A percentile compares a stretch with the other conserved stretches of the same genome.
Evolutionary conservation across 345 rosid species (phyloP).

Genomic region (Streptanthus diversifolius): DNA sequence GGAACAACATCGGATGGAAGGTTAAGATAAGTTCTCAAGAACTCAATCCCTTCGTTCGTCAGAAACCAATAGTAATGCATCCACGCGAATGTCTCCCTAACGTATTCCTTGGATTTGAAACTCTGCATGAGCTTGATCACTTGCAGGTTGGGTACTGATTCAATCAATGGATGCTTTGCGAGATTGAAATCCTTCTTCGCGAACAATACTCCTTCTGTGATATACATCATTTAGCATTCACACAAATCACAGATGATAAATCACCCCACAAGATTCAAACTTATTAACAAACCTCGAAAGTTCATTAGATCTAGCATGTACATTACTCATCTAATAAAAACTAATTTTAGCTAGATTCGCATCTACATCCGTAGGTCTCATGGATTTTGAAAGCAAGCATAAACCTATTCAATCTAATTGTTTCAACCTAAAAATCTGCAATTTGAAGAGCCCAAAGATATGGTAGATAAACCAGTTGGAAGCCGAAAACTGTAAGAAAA

Average conservation of each 20-base stretch:
- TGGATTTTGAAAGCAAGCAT: background rate
- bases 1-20: conserved; percentile 77
- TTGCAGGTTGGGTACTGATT: conserved; percentile 66
- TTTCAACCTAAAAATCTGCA: background rate
- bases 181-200: conserved; percentile 81
- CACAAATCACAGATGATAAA: background rate
- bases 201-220: conserved; percentile 69
- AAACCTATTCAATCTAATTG: background rate
- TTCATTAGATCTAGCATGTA: background rate
- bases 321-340: background rate
- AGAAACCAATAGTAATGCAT: conserved; percentile 75
- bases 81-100: conserved; percentile 68
- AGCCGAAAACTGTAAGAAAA: too few relatives aligned
- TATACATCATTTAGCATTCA: background rate
- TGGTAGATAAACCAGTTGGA: background rate
- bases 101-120: conserved; percentile 72
- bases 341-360: background rate
- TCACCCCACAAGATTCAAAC: background rate
- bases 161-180: conserved; percentile 66
- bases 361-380: background rate
- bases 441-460: background rate
- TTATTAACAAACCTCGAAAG: background rate
- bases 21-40: conserved; percentile 62
- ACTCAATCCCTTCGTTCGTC: conserved; percentile 66
- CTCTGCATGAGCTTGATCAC: conserved; percentile 87